These are phyloP conservation scores for Fusarium sp. DNA, from an alignment of 2,329 filamentous ascomycete species.

Conservation along the genomic window DNA sequence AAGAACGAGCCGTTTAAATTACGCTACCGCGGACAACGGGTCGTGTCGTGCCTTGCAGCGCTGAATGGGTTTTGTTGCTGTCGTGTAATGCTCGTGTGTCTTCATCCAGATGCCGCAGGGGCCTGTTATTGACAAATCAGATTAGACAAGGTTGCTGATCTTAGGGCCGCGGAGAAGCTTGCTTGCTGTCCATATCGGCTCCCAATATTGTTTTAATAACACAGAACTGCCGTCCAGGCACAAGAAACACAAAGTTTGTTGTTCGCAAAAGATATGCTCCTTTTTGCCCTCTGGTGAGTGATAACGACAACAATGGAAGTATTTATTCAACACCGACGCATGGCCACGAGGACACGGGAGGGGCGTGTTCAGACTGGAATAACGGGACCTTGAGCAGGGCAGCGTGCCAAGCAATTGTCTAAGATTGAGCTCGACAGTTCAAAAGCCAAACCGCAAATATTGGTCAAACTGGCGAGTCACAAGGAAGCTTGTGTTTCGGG, in stretches of 20 bases:
- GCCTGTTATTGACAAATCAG: conserved; percentile 27
- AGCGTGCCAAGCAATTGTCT: conserved; percentile 33
- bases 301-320: conserved; percentile 26
- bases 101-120: conserved; percentile 26
- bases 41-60: conserved; percentile 44
- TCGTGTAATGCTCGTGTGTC: conserved; percentile 23
- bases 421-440: conserved; percentile 25
- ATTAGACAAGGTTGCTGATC: conserved; percentile 28
- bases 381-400: conserved; percentile 17
- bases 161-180: conserved; percentile 38
- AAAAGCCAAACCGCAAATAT: conserved; percentile 22
- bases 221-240: background rate
- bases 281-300: conserved; percentile 10
- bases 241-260: background rate
- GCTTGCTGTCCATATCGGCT: conserved; percentile 2
- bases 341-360: conserved; percentile 20
- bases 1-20: conserved; percentile 12
- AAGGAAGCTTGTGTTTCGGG: conserved; percentile 27
- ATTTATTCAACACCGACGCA: conserved; percentile 24
- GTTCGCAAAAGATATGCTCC: background rate
- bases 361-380: conserved; percentile 19
- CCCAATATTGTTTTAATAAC: background rate
- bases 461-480: conserved; percentile 32
- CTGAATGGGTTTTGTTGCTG: conserved; percentile 22
- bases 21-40: conserved; percentile 34